Conservation (phyloP, 2,329 filamentous ascomycete genomes). For the Aspergillus tamarii region DNA sequence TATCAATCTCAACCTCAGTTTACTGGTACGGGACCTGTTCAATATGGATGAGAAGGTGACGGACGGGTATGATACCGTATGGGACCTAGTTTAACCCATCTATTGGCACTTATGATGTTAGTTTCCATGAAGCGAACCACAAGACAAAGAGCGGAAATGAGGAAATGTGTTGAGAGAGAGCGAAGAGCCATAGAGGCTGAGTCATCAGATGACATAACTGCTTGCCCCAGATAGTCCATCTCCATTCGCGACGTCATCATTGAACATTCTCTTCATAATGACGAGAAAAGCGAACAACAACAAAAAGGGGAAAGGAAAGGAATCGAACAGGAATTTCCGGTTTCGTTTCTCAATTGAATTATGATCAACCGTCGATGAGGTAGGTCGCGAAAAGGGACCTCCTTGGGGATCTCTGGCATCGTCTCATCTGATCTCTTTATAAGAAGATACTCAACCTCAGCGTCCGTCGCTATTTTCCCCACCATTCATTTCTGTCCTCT, state of each 20-base stretch:
- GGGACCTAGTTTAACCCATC: too few relatives aligned
- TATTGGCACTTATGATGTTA: not conserved
- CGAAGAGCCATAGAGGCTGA: conserved; percentile 3
- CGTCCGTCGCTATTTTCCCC: not conserved
- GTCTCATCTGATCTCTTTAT: conserved; percentile 1
- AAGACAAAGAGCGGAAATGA: too few relatives aligned
- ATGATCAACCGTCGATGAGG: not conserved
- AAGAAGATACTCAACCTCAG: not conserved
- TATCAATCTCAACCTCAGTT: not conserved
- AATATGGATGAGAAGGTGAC: not conserved
- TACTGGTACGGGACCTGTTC: not conserved
- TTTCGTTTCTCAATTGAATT: not conserved
- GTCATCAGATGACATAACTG: conserved; percentile 18
- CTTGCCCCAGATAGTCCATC: not conserved
- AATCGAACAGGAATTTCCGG: not conserved
- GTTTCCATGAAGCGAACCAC: not conserved
- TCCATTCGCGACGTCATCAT: conserved; percentile 13
- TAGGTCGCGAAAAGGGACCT: not conserved
- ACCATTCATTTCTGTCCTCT: conserved; percentile 1
- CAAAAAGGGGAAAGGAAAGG: not conserved
- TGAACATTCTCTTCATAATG: not conserved
- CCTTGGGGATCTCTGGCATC: not conserved
- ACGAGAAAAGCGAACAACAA: conserved; percentile 1
- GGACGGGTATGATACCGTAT: not conserved
- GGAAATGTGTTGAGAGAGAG: too few relatives aligned